Evolutionary conservation across 2,329 filamentous ascomycete species (phyloP), one percentile per base, ranked within the genome.

Genomic region (Ophiosphaerella narmari): DNA sequence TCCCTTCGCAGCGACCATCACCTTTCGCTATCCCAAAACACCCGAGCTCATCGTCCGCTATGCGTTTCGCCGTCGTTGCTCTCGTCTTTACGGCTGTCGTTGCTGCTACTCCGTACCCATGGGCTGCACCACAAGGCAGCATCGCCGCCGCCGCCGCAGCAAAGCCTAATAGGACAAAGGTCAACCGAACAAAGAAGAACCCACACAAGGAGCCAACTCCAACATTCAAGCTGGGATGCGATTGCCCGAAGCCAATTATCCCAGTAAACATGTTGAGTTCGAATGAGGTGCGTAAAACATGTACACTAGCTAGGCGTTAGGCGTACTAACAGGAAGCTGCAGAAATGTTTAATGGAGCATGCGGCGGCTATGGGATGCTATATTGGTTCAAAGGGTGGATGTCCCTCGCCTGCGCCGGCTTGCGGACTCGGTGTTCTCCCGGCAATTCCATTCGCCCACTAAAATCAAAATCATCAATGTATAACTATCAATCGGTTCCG

Each of bases 201-300:
- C 60, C 54, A 8, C 65, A 68, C 38, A 61, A 62, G 14, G 66
- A 66, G 46, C 64, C 55, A 2, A 67, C 63, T 6, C 67, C 67
- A 2, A 60, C 52, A 1, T 70, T 70, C 49, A 64, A 63, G 37
- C 18, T 40, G 12, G 21, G 32, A 11, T 70, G 67, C 41, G 50
- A 65, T 9, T 70, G 66, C 39, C 18, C 46, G 7, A 57, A 57
- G 45, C 62, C 67, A 1, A 49, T 70, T 29, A 51, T 70, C 11
- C 67, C 67, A 1, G 46, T 57, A 31, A 57, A 66, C 39, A 31
- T 62, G 49, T 52, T 70, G 37, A 59, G 45, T 18, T 46, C 48
- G 12, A 55, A 58, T 7, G 65, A 70, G 56, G 63, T 67, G 23
- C 55, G 62, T 52, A 8, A 33, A 2, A 2, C 18, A 4, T 7